Evolutionary conservation across 1,284 basidiomycete species (phyloP).

Genomic region (Fomitopsis palustris): DNA sequence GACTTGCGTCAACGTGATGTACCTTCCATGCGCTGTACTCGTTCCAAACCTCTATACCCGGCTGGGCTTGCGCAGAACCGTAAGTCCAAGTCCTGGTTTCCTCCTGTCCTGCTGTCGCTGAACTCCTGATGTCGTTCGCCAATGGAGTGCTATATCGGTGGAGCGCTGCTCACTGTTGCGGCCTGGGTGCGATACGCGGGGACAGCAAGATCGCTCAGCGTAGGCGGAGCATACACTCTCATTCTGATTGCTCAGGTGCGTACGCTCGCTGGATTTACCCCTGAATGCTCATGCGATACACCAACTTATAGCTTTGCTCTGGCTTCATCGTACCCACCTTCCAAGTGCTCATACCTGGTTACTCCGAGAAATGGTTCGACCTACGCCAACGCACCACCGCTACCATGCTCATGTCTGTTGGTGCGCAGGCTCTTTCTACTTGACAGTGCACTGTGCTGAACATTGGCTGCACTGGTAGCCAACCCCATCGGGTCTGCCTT

Average conservation of each 20-base stretch:
- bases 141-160: not conserved
- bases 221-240: not conserved
- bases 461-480: constrained; percentile 23
- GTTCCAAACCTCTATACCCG: constrained; percentile 52
- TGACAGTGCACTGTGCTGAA: not conserved
- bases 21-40: constrained; percentile 55
- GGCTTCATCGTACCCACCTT: constrained; percentile 61
- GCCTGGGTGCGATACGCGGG: constrained; percentile 1
- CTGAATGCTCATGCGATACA: not conserved
- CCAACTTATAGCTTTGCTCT: constrained; percentile 39
- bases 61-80: constrained; percentile 58
- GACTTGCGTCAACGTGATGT: constrained; percentile 59
- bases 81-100: constrained; percentile 31
- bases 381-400: constrained; percentile 70
- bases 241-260: not conserved
- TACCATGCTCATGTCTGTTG: constrained; percentile 75
- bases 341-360: constrained; percentile 65
- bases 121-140: not conserved
- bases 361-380: constrained; percentile 79
- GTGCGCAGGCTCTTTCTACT: constrained; percentile 31
- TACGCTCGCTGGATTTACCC: not conserved
- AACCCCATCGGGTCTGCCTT: constrained; percentile 43
- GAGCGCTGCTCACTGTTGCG: not conserved
- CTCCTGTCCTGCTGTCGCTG: not conserved
- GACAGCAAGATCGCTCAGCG: not conserved